phyloP scores from a whole-genome alignment of 2,329 filamentous ascomycete species.

The Pyrenochaeta sp. region DNA sequence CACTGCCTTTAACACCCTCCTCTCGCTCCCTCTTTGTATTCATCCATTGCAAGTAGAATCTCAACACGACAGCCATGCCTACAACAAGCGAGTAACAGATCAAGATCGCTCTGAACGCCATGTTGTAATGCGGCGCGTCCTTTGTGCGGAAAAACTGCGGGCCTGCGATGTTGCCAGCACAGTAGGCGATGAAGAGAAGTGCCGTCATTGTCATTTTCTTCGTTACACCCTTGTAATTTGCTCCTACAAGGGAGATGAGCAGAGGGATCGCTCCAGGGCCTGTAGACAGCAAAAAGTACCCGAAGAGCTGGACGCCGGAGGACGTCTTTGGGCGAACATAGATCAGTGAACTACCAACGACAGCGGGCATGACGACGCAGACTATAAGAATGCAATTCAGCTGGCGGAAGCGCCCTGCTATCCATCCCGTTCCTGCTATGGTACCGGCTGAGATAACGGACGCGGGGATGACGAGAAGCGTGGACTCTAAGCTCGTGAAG shows the following conservation, averaged over 20 bases:
- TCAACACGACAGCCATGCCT: conserved; percentile 32
- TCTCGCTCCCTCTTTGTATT: conserved; percentile 30
- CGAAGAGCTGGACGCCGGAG: conserved; percentile 27
- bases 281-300: conserved; percentile 32
- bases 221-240: conserved; percentile 44
- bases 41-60: conserved; percentile 29
- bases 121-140: conserved; percentile 30
- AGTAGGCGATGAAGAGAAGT: conserved; percentile 46
- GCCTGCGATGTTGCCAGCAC: conserved; percentile 46
- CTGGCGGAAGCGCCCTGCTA: conserved; percentile 21
- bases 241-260: conserved; percentile 25
- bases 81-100: conserved; percentile 45
- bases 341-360: conserved; percentile 24
- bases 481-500: conserved; percentile 51
- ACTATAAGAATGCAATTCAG: conserved; percentile 26
- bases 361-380: conserved; percentile 21
- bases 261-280: conserved; percentile 29
- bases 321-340: conserved; percentile 19
- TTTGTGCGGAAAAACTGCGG: conserved; percentile 29
- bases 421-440: conserved; percentile 20
- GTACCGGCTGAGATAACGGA: conserved; percentile 26
- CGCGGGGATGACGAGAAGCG: conserved; percentile 31
- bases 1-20: conserved; percentile 29
- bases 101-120: conserved; percentile 35
- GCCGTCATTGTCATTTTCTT: conserved; percentile 51